Evolutionary conservation across 371 early-diverging fungal genomes (phyloP), one percentile per base, ranked within the genome.

Genomic region (Thermomucor indicae-seudaticae): DNA sequence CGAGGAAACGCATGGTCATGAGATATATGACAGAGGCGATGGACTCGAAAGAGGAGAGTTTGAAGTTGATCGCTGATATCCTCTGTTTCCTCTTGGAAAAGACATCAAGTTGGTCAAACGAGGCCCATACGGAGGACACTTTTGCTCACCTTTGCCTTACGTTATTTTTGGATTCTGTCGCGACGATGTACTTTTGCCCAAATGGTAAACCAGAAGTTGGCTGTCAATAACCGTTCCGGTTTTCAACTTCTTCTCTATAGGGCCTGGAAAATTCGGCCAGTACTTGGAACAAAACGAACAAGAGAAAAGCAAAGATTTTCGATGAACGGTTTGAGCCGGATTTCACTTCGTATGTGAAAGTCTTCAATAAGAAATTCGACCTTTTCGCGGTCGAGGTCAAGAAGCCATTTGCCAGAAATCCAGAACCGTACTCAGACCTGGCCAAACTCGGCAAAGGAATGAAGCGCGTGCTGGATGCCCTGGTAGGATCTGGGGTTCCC

Each of bases 261-360:
- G 7, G 8, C 14, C 14, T 14, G 32, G 8, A 8, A 8, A 14
- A 8, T 32, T 32, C 32, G 14, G 32, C 32, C n/a, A n/a, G n/a
- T 8, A 14, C 32, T 8, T 32, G 8, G 14, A 32, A 7, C 32
- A 8, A 7, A 32, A 32, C 32, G 32, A 8, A 32, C 32, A 32
- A 32, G 14, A 7, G 14, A 7, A 32, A 32, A 32, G 14, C 32
- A 32, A 32, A 14, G 8, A 32, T 32, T 8, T 32, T 32, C 32
- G 23, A 43, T 43, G 44, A 43, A 25, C 2, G 25, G 27, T 43
- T 22, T 23, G 44, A 43, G 27, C 44, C 44, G n/a, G 44, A 43
- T 43, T 43, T 43, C 25, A 43, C 44, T n/a, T 43, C 44, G 23
- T 43, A 20, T 43, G 44, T 43, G 44, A 27, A 43, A n/a, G 44